Evolutionary conservation across 306 rosid species (phyloP).

Genomic region (Ormosia emarginata): DNA sequence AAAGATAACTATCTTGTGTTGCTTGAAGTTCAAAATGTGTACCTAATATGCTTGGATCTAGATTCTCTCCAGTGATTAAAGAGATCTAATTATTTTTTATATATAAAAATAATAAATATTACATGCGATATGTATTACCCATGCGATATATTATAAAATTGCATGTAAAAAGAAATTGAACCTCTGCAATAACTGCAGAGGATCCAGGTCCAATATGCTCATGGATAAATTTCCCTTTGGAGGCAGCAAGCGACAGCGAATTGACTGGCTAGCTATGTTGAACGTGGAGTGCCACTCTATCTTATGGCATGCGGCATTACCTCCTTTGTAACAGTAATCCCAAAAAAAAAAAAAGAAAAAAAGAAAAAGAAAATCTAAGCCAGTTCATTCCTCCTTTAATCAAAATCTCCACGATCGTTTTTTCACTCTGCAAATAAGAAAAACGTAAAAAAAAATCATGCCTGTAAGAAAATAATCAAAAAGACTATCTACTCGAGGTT

Average conservation of each 20-base stretch:
- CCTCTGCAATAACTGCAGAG: too few species aligned
- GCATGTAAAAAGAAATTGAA: too few species aligned
- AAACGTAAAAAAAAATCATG: background rate
- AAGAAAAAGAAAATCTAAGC: background rate
- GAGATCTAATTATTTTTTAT: too few species aligned
- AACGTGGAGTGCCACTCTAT: background rate
- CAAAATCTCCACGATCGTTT: background rate
- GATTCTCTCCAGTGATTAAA: too few species aligned
- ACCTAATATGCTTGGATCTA: too few species aligned
- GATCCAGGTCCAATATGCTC: too few species aligned
- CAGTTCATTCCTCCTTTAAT: constrained; percentile 21
- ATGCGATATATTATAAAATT: too few species aligned
- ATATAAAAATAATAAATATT: too few species aligned
- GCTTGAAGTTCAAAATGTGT: too few species aligned
- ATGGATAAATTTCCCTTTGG: background rate
- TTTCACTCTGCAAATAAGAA: background rate
- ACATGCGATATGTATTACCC: too few species aligned
- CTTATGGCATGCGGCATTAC: background rate
- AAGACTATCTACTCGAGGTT: background rate
- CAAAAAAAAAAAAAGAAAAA: background rate
- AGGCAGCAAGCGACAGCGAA: background rate
- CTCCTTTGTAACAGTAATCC: background rate
- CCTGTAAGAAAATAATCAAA: background rate
- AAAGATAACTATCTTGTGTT: too few species aligned
- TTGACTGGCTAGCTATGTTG: background rate